Base-by-base conservation (phyloP, 192 early-diverging fungal genomes). In the Lunasporangiospora selenospora region DNA sequence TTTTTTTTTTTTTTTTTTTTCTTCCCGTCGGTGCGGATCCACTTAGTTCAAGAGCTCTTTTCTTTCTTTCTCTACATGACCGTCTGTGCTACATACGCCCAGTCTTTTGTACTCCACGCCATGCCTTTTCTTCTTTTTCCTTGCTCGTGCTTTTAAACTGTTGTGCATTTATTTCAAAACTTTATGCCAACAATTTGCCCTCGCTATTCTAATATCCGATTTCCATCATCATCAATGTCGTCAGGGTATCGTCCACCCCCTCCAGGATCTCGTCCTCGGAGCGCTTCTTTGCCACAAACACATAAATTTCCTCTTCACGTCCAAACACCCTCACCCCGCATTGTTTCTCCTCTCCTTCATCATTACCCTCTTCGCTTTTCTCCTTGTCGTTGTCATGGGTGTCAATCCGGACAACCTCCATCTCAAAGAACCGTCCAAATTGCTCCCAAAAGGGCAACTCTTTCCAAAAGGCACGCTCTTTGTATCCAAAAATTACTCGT, bases 371-470 rank as follows among this genome's bases (percentile, higher is more conserved):
- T 16, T 33, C 38, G 32, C 58, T 12, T 26, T 49, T 13, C 10
- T 8, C 3, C 16, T 27, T 39, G 11, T 3, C 31, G 10, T 16
- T 33, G 34, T 15, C 39, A 16, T 43, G 33, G 44, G 12, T 33
- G 32, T 60, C 59, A 29, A 60, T 67, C 34, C 77, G 10, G 3
- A 84, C 80, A 32, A 79, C 78, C 19, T 81, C 80, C 38, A 80
- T 77, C 36, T 76, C 61, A 71, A 81, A 81, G 36, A 59, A 81
- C 24, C 78, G 61, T n/a, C 83, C 83, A 56, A 84, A 81, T 33
- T 81, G 57, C 15, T 84, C 73, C 83, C 83, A 84, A 53, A 84
- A 84, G 9, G 76, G 76, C 9, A 34, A 54, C 57, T 84, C 83
- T 45, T 80, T 84, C 60, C 75, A 75, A 2, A 63, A 32, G 16